Evolutionary conservation across 768 basidiomycete species (phyloP).

Genomic region (Boletus insuetus): DNA sequence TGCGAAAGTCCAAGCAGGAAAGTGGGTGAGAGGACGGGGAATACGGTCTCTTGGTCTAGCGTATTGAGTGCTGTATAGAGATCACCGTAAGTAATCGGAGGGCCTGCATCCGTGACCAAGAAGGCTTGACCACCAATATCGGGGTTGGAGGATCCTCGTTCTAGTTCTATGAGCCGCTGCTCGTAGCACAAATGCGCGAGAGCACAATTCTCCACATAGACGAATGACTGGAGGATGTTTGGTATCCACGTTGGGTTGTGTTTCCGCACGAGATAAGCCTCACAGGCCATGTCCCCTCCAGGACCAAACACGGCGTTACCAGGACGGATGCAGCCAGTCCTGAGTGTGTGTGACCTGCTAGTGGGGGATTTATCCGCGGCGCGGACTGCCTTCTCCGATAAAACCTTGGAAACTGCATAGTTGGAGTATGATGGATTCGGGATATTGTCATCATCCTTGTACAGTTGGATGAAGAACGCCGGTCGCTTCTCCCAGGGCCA

Average conservation of each 20-base stretch:
- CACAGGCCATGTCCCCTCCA: slow-evolving; percentile 68
- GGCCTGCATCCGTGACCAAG: slow-evolving; percentile 62
- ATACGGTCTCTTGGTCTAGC: slow-evolving; percentile 55
- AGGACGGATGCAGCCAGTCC: slow-evolving; percentile 75
- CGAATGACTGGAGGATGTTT: slow-evolving; percentile 58
- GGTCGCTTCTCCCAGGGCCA: slow-evolving; percentile 76
- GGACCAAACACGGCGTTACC: slow-evolving; percentile 77
- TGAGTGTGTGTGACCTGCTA: slow-evolving; percentile 35
- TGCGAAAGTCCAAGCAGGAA: slow-evolving; percentile 63
- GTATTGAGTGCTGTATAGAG: slow-evolving; percentile 52
- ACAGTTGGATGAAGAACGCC: slow-evolving; percentile 54
- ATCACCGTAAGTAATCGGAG: slow-evolving; percentile 61
- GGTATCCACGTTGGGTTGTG: slow-evolving; percentile 62
- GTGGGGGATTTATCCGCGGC: slow-evolving; percentile 38
- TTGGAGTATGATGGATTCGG: slow-evolving; percentile 70
- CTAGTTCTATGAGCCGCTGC: slow-evolving; percentile 58
- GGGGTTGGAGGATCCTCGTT: slow-evolving; percentile 41
- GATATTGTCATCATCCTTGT: slow-evolving; percentile 56
- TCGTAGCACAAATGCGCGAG: slow-evolving; percentile 74
- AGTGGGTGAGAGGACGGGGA: slow-evolving; percentile 57
- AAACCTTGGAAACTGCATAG: slow-evolving; percentile 65
- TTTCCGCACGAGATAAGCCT: slow-evolving; percentile 57
- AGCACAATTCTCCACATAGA: slow-evolving; percentile 76
- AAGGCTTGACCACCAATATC: slow-evolving; percentile 78
- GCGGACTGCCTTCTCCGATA: slow-evolving; percentile 52